Base-by-base conservation (phyloP, 352 stramenopile species). In the Phytophthora aleatoria region DNA sequence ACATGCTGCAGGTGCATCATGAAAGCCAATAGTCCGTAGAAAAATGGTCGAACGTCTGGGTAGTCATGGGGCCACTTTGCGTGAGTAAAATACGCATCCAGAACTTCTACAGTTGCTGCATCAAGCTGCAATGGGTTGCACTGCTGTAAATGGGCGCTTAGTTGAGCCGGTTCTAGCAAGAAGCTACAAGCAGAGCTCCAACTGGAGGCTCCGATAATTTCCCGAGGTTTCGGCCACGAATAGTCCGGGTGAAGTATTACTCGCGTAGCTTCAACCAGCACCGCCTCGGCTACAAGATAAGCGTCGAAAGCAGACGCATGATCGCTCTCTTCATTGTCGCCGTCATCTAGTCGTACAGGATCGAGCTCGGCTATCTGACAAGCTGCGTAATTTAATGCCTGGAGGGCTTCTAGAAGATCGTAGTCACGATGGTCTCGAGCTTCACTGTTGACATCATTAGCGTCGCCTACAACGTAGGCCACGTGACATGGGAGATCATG, bases 181-280 rank as follows among this genome's bases (percentile, higher is more conserved):
- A 80, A 83, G 15, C 59, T 59, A 42, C 77, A 86, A 0, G 79
- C 81, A 4, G 54, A 50, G 10, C 27, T 70, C 79, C 81, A 90
- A 30, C 81, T 90, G 2, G 81, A 90, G 5, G 79, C 77, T 10
- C 81, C 79, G 8, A 90, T 66, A 1, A 79, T 89, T 33, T 79
- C 66, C 13, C 77, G 58, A 12, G 81, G 81, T 13, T 67, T 59
- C 12, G 66, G 63, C 81, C 81, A 88, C 10, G 42, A 26, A 7
- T 56, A n/a, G 2, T 77, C 65, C 3, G 77, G 75, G 11, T 85
- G 58, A 2, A 89, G 56, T 7, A 90, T n/a, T 4, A 89, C 68
- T 1, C 66, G 61, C 3, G 58, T 71, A 11, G 66, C 75, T 42
- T 91, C 79, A 9, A 91, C 67, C 7, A 91, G 57, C 4, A 91